Evolutionary conservation across 2,329 filamentous ascomycete species (phyloP), one percentile per base, ranked within the genome.

Genomic region (Aspergillus bombycis): DNA sequence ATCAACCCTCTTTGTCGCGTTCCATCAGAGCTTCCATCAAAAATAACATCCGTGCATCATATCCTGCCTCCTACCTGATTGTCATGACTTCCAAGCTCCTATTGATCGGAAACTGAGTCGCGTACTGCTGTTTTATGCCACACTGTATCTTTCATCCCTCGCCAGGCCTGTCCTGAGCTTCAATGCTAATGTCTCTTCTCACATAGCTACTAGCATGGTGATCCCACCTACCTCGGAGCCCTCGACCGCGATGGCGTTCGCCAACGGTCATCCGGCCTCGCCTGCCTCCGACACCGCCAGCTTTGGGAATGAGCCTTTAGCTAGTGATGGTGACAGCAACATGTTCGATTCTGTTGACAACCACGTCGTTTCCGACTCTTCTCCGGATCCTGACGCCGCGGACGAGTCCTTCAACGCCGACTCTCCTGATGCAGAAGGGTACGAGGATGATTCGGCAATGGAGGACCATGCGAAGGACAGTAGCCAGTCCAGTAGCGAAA

Each of bases 401-500:
- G 77, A 80, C 63, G 77, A 78, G 59, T 78, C 78, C 53, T 78
- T 77, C 63, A 73, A 79, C 65, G 74, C 71, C 58, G 75, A 73
- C 60, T 79, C 74, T 61, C 72, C 73, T 3, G 75, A 76, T 60
- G 74, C 72, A 28, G 76, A 77, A 61, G 75, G 83, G 66, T 83
- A 83, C 56, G 85, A 87, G 72, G 85, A 80, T 68, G 93, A 97
- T 77, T 96, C 91, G 74, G 91, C 92, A 74, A 88, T 90, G 78
- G 89, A 86, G 64, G 84, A 83, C 66, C 81, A 81, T 62, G 74
- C 72, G 64, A 81, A 79, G 67, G 78, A 87, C 66, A 86, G 87
- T 65, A 88, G 85, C 67, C 80, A 81, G 66, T 86, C 79, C 74
- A 80, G 81, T 57, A 84, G 85, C 65, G 85, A 85, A 68, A 82